phyloP scores from a whole-genome alignment of 116 monocot genomes.

The Zostera marina region DNA sequence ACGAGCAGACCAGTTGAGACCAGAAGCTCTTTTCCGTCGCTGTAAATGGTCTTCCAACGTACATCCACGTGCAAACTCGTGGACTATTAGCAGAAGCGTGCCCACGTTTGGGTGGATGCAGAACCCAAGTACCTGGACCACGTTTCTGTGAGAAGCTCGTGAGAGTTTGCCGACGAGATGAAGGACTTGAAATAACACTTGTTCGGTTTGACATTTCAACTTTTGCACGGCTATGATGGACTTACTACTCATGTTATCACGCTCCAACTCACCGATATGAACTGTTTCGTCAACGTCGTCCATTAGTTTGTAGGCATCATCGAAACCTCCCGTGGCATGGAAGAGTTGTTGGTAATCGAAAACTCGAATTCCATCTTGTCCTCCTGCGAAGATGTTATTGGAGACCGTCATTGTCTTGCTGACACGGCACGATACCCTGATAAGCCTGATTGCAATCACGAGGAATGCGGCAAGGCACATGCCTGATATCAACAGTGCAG shows the following conservation, averaged over 20 bases:
- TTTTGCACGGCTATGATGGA: constrained; percentile 52
- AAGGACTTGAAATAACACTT: constrained; percentile 23
- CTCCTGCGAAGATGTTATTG: neutral
- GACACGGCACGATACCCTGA: too few species aligned
- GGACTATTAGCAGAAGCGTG: constrained; percentile 52
- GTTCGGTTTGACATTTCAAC: constrained; percentile 26
- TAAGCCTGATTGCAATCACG: too few species aligned
- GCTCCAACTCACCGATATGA: constrained; percentile 37
- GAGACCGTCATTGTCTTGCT: too few species aligned
- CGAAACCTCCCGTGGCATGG: constrained; percentile 57
- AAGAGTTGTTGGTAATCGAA: constrained; percentile 72
- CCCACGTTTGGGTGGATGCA: constrained; percentile 22
- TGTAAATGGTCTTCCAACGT: constrained; percentile 39
- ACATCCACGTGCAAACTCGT: constrained; percentile 37
- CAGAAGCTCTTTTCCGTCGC: constrained; percentile 10
- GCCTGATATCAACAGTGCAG: too few species aligned
- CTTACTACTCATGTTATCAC: neutral
- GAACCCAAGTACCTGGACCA: constrained; percentile 46
- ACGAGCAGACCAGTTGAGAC: constrained; percentile 48
- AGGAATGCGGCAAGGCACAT: too few species aligned
- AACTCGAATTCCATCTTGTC: neutral
- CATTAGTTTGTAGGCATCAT: constrained; percentile 27
- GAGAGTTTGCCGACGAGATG: constrained; percentile 37
- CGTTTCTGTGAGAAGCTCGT: constrained; percentile 44
- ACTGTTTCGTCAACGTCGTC: constrained; percentile 26